Percentiles rank a stretch among this genome's conserved stretches.
phyloP scores from a whole-genome alignment of 305 asterid genomes.

The Fraxinus platypoda region DNA sequence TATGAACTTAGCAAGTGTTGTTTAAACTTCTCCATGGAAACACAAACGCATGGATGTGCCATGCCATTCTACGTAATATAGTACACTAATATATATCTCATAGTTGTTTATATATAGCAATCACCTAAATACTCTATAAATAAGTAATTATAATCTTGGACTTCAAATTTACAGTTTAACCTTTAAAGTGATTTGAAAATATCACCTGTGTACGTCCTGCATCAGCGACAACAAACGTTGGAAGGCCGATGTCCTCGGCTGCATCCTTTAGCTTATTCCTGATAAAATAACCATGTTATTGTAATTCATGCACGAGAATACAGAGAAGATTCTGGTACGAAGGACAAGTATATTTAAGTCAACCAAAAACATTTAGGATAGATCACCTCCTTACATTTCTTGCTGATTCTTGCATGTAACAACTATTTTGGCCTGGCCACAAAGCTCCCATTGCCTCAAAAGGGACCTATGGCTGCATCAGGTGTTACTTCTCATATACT shows the following conservation, averaged over 20 bases:
- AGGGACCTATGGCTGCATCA: conserved; percentile 76
- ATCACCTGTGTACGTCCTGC: conserved; percentile 96
- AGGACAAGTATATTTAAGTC: not conserved
- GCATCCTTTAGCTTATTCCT: conserved; percentile 92
- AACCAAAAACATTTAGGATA: conserved; percentile 7
- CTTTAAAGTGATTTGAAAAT: not conserved
- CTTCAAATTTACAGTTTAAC: not conserved
- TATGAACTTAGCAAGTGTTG: not conserved
- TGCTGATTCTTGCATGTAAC: conserved; percentile 96
- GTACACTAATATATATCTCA: too few species aligned
- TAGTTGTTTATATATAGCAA: not conserved
- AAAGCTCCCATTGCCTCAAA: conserved; percentile 81
- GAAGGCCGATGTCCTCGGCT: conserved; percentile 82
- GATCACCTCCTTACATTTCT: conserved; percentile 77
- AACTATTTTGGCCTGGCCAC: conserved; percentile 92
- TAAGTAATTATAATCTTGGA: not conserved
- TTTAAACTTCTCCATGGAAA: not conserved
- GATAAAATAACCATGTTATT: conserved; percentile 12
- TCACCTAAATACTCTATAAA: not conserved
- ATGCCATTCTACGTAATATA: not conserved
- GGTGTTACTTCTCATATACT: not conserved
- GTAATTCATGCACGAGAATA: not conserved
- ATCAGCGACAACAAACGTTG: conserved; percentile 90
- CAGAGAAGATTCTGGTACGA: conserved; percentile 10
- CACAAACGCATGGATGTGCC: not conserved